Percentiles rank a stretch among this genome's conserved stretches.
Conservation (phyloP, 768 basidiomycete species). For the Harrya chromipes region DNA sequence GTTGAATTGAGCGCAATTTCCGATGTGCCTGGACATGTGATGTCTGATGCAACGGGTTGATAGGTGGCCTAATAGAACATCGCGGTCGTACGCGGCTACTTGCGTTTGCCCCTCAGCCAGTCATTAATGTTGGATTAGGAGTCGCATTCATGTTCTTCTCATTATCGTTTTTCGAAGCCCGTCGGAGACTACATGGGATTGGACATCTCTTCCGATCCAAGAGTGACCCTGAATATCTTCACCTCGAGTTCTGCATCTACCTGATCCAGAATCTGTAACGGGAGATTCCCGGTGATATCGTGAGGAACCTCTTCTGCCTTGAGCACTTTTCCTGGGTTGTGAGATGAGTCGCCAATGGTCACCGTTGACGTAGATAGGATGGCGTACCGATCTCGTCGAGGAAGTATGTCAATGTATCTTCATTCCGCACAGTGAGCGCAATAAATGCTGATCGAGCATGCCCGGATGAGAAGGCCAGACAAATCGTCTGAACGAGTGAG, state of each 20-base stretch:
- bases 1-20: slow-evolving; percentile 1
- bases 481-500: slow-evolving; percentile 50
- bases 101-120: neutral
- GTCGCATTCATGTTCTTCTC: slow-evolving; percentile 6
- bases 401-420: slow-evolving; percentile 49
- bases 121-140: slow-evolving; percentile 1
- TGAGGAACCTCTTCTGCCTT: slow-evolving; percentile 28
- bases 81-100: neutral
- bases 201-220: neutral
- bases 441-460: slow-evolving; percentile 27
- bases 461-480: slow-evolving; percentile 25
- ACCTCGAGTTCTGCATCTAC: slow-evolving; percentile 37
- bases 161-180: slow-evolving; percentile 3
- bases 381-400: slow-evolving; percentile 32
- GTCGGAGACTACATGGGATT: neutral
- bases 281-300: slow-evolving; percentile 11
- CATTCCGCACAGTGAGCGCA: slow-evolving; percentile 52
- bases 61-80: slow-evolving; percentile 2
- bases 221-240: slow-evolving; percentile 44
- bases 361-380: neutral
- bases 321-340: slow-evolving; percentile 21
- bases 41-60: neutral
- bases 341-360: neutral
- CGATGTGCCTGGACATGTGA: neutral
- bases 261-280: slow-evolving; percentile 29